Percentiles rank a stretch among this genome's conserved stretches.
Evolutionary conservation across 352 stramenopile genomes (phyloP).

Genomic region (Thraustotheca clavata): DNA sequence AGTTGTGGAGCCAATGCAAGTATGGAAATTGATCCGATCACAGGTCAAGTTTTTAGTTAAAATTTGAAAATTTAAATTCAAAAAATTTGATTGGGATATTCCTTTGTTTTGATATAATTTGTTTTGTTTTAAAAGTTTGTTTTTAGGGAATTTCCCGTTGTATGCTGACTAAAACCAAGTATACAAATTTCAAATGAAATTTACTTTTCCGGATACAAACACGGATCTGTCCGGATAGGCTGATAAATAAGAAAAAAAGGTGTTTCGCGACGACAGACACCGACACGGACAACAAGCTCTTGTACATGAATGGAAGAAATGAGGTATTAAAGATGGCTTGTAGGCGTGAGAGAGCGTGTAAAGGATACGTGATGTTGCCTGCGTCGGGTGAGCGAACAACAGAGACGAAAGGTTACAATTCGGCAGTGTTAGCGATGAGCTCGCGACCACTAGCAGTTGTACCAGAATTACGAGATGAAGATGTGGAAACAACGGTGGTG

Average conservation of each 20-base stretch:
- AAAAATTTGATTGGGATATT: not conserved
- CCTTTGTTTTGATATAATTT: no score
- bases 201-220: not conserved
- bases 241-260: not conserved
- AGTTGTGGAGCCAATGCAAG: conserved; percentile 77
- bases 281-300: not conserved
- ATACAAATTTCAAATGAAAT: not conserved
- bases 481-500: conserved; percentile 5
- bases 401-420: conserved; percentile 7
- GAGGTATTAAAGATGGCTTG: not conserved
- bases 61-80: not conserved
- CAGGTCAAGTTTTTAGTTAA: conserved; percentile 55
- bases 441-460: conserved; percentile 3
- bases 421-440: not conserved
- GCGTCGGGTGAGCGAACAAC: conserved; percentile 16
- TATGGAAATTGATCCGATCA: conserved; percentile 72
- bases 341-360: not conserved
- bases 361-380: conserved; percentile 4
- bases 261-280: not conserved
- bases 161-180: not conserved
- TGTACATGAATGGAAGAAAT: not conserved
- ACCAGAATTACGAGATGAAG: conserved; percentile 9
- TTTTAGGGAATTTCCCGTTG: not conserved
- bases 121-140: no score
- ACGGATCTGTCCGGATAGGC: not conserved